phyloP scores from a whole-genome alignment of 2,329 filamentous ascomycete species.

The Ophiostoma sp. region DNA sequence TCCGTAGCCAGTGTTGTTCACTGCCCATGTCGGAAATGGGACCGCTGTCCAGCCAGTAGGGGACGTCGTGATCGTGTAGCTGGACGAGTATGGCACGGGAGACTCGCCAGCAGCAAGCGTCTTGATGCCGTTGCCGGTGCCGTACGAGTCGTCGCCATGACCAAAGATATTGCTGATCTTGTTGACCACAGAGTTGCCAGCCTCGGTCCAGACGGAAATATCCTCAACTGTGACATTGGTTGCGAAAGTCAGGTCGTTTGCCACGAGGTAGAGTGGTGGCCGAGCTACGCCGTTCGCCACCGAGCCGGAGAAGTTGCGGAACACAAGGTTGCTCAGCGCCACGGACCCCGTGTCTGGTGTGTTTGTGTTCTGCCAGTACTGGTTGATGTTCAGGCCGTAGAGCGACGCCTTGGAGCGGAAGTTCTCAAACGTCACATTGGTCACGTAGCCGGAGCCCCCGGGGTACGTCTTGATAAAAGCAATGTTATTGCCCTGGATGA shows the following conservation, averaged over 20 bases:
- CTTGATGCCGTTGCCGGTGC: background rate
- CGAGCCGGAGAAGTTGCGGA: background rate
- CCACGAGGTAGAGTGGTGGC: background rate
- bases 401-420: constrained; percentile 8
- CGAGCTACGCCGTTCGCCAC: background rate
- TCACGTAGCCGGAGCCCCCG: constrained; percentile 1
- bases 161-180: constrained; percentile 5
- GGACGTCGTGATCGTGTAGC: background rate
- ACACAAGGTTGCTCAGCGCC: background rate
- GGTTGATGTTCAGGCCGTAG: constrained; percentile 5
- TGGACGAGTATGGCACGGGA: background rate
- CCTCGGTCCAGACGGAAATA: constrained; percentile 4
- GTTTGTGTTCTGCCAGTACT: background rate
- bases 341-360: background rate
- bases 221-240: constrained; percentile 2
- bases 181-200: background rate
- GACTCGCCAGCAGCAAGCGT: constrained; percentile 4
- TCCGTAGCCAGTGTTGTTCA: constrained; percentile 7
- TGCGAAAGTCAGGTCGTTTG: constrained; percentile 4
- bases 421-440: constrained; percentile 6
- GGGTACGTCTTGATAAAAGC: constrained; percentile 12
- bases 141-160: constrained; percentile 3
- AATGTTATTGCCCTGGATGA: constrained; percentile 10
- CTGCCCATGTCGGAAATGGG: background rate
- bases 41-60: background rate